Conservation (phyloP, 352 stramenopile species). For the Pilasporangium apinafurcum region DNA sequence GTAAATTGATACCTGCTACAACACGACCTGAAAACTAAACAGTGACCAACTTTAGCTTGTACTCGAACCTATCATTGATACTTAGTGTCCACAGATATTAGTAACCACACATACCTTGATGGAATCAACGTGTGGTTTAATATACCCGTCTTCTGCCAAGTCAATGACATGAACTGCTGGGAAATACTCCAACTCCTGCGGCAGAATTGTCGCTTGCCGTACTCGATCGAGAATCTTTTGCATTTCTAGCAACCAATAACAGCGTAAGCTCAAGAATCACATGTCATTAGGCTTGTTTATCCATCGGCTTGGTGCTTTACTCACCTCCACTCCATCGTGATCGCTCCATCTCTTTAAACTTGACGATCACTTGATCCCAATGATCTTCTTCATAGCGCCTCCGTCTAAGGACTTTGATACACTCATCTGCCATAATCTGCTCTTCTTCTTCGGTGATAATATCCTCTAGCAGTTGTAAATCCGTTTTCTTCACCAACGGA, state of each 20-base stretch:
- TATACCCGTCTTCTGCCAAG: constrained; percentile 74
- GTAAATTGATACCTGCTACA: constrained; percentile 65
- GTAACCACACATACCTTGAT: constrained; percentile 52
- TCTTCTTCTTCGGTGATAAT: constrained; percentile 76
- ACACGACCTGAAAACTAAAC: constrained; percentile 72
- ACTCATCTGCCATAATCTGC: constrained; percentile 63
- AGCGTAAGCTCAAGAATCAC: neutral
- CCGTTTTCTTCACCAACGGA: constrained; percentile 38
- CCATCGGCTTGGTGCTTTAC: neutral
- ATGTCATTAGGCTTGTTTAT: neutral
- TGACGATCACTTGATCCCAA: constrained; percentile 84
- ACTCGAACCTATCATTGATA: too few relatives aligned
- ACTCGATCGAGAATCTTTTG: constrained; percentile 57
- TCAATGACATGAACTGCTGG: constrained; percentile 81
- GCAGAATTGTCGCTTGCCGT: constrained; percentile 48
- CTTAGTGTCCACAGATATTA: too few relatives aligned
- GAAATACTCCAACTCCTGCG: constrained; percentile 59
- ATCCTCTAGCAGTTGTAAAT: constrained; percentile 61
- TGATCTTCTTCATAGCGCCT: constrained; percentile 77
- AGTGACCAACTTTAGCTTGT: neutral
- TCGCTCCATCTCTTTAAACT: constrained; percentile 87
- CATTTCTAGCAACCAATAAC: constrained; percentile 27
- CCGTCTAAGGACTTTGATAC: constrained; percentile 45
- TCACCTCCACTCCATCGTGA: constrained; percentile 64
- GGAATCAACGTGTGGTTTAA: constrained; percentile 81